Percentiles rank a stretch among this genome's conserved stretches.
Conservation (phyloP, 2,329 filamentous ascomycete species). For the Exophiala alcalophila region DNA sequence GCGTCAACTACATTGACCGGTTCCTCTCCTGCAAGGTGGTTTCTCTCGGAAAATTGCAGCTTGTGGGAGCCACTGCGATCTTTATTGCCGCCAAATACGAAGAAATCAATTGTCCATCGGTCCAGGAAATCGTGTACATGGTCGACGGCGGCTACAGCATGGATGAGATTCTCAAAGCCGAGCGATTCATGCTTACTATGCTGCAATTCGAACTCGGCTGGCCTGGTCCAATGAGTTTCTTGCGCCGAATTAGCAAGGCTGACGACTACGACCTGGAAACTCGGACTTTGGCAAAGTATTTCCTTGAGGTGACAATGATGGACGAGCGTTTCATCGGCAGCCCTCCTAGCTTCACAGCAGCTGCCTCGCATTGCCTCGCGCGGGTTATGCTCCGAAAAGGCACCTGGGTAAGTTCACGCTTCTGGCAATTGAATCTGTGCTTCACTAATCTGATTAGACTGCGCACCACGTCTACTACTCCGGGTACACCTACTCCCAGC, state of each 20-base stretch:
- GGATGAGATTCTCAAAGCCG: slow-evolving; percentile 94
- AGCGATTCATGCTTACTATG: slow-evolving; percentile 97
- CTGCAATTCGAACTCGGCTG: slow-evolving; percentile 92
- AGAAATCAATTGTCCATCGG: slow-evolving; percentile 95
- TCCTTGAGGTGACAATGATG: slow-evolving; percentile 94
- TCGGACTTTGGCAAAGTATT: slow-evolving; percentile 93
- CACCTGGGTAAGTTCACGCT: slow-evolving; percentile 70
- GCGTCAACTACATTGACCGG: slow-evolving; percentile 94
- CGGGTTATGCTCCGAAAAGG: slow-evolving; percentile 87
- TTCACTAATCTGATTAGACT: slow-evolving; percentile 52
- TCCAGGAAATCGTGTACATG: slow-evolving; percentile 97
- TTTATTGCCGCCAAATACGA: slow-evolving; percentile 98
- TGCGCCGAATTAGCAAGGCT: slow-evolving; percentile 94
- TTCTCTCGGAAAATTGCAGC: slow-evolving; percentile 88
- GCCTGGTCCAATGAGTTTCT: slow-evolving; percentile 99
- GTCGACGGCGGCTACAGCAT: slow-evolving; percentile 85
- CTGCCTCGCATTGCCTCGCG: slow-evolving; percentile 87
- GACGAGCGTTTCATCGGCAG: slow-evolving; percentile 94
- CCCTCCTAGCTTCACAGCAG: slow-evolving; percentile 84
- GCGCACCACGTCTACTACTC: slow-evolving; percentile 87
- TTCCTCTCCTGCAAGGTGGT: slow-evolving; percentile 94
- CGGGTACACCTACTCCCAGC: slow-evolving; percentile 82
- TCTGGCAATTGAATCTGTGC: background rate
- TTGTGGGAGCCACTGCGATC: slow-evolving; percentile 92
- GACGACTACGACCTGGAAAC: slow-evolving; percentile 97